These are phyloP conservation scores for Xanthoceras sorbifolium DNA, from an alignment of 345 rosid species.

Conservation along the genomic window DNA sequence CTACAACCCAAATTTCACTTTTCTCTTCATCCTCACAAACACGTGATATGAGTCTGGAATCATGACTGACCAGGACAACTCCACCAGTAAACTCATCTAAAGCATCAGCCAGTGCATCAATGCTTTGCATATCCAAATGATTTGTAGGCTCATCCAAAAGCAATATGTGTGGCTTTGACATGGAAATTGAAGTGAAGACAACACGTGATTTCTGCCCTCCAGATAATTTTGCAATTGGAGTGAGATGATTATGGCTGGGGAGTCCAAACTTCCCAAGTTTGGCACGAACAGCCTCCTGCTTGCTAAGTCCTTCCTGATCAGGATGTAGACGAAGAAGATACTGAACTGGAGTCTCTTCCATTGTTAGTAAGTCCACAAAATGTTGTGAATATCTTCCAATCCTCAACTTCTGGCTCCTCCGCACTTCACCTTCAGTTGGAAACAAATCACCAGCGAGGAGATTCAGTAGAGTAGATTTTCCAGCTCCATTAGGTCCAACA, in stretches of 20 bases:
- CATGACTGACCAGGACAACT: conserved; percentile 91
- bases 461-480: conserved; percentile 86
- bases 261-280: conserved; percentile 95
- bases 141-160: conserved; percentile 94
- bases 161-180: conserved; percentile 90
- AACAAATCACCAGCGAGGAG: conserved; percentile 90
- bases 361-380: conserved; percentile 83
- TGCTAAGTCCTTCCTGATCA: conserved; percentile 92
- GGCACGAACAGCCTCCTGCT: conserved; percentile 94
- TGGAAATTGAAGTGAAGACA: conserved; percentile 89
- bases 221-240: conserved; percentile 84
- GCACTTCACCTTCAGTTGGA: conserved; percentile 80
- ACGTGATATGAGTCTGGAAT: conserved; percentile 83
- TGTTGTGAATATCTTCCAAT: conserved; percentile 97
- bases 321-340: conserved; percentile 96
- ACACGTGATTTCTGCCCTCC: conserved; percentile 96
- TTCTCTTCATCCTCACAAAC: conserved; percentile 88
- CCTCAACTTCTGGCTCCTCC: conserved; percentile 88
- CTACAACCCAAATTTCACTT: conserved; percentile 92
- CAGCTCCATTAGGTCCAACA: conserved; percentile 97
- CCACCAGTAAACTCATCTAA: conserved; percentile 91
- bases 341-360: conserved; percentile 93
- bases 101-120: conserved; percentile 91
- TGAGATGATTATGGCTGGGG: conserved; percentile 84
- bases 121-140: conserved; percentile 96